A percentile compares a stretch with the other conserved stretches of the same genome.
Evolutionary conservation across 805 yeast genomes (phyloP).

Genomic region (Candida vartiovaarae): DNA sequence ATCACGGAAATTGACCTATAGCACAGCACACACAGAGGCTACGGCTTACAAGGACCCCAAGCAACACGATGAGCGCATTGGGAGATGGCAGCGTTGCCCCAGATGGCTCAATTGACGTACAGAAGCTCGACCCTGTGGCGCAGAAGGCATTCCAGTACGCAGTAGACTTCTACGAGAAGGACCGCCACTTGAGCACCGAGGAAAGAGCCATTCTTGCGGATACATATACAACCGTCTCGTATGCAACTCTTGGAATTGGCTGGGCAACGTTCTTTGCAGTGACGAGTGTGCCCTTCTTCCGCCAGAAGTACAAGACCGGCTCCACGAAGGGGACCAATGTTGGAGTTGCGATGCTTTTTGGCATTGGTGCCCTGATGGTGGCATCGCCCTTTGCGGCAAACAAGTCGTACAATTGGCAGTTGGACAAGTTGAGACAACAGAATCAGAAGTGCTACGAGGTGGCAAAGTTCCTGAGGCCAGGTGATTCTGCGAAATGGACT

Average conservation of each 20-base stretch:
- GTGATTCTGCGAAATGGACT: slow-evolving; percentile 37
- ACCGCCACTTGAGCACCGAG: slow-evolving; percentile 31
- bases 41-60: neutral
- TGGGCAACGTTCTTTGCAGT: slow-evolving; percentile 36
- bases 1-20: no score
- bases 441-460: slow-evolving; percentile 27
- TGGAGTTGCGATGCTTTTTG: slow-evolving; percentile 34
- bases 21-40: no score
- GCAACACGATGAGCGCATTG: neutral
- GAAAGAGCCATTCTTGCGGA: slow-evolving; percentile 37
- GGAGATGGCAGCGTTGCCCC: slow-evolving; percentile 2
- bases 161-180: slow-evolving; percentile 42
- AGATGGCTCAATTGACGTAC: slow-evolving; percentile 5
- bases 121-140: slow-evolving; percentile 10
- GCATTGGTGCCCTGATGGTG: slow-evolving; percentile 32
- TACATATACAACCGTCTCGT: slow-evolving; percentile 30
- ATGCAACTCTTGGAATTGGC: slow-evolving; percentile 30
- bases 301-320: slow-evolving; percentile 28
- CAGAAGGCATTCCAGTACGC: slow-evolving; percentile 36
- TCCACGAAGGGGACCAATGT: slow-evolving; percentile 32
- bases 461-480: slow-evolving; percentile 24
- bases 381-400: slow-evolving; percentile 27
- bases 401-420: slow-evolving; percentile 26
- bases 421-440: slow-evolving; percentile 25
- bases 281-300: slow-evolving; percentile 35